A percentile compares a stretch with the other conserved stretches of the same genome.
phyloP scores from a whole-genome alignment of 148 eudicot genomes.

The Vaccinium corymbosum region DNA sequence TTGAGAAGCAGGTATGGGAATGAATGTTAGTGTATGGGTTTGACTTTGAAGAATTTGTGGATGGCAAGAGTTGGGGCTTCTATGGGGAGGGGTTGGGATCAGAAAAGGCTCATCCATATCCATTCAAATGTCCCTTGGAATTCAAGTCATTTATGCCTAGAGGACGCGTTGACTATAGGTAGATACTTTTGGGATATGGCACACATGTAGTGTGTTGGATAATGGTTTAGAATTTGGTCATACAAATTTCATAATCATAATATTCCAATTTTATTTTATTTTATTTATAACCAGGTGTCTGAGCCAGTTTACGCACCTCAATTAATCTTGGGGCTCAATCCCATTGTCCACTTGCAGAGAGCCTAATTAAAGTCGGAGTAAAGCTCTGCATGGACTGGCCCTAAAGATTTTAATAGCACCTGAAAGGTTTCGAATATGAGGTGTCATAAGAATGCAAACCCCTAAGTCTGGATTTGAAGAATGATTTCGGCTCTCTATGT shows the following conservation, averaged over 20 bases:
- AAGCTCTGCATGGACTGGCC: too few relatives aligned
- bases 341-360: too few relatives aligned
- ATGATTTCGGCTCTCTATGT: neutral
- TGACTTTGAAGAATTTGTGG: slow-evolving; percentile 15
- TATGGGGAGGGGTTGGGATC: neutral
- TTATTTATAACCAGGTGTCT: too few relatives aligned
- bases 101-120: slow-evolving; percentile 9
- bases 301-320: too few relatives aligned
- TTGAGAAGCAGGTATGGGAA: neutral
- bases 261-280: too few relatives aligned
- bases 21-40: neutral
- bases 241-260: neutral
- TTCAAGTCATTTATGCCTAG: neutral
- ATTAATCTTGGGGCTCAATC: too few relatives aligned
- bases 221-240: neutral
- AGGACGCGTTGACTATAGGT: slow-evolving; percentile 6
- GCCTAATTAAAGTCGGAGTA: too few relatives aligned
- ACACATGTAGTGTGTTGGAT: neutral
- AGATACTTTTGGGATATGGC: slow-evolving; percentile 2
- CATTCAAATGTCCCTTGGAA: slow-evolving; percentile 4
- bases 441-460: too few relatives aligned
- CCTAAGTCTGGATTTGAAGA: neutral
- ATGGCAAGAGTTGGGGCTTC: neutral
- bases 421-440: too few relatives aligned
- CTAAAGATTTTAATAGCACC: too few relatives aligned